Percentiles rank a stretch among this genome's conserved stretches.
Conservation (phyloP, 192 early-diverging fungal genomes). For the Backusella liffmaniae region DNA sequence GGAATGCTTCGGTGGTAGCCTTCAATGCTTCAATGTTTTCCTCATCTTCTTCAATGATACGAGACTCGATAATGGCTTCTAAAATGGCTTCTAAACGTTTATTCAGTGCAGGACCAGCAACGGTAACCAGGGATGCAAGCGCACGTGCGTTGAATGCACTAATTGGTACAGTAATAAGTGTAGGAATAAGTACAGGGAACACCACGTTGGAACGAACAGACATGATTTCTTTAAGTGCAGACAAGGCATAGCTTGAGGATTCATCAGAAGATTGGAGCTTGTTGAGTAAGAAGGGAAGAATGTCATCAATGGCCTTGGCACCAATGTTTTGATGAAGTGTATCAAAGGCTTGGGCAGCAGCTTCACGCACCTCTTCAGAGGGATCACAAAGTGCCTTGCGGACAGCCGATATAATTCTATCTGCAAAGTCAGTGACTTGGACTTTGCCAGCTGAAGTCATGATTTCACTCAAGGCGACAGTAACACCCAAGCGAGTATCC, state of each 20-base stretch:
- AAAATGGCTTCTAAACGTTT: slow-evolving; percentile 80
- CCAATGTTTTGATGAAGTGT: slow-evolving; percentile 90
- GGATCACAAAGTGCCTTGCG: slow-evolving; percentile 83
- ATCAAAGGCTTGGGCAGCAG: slow-evolving; percentile 95
- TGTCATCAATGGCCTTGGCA: slow-evolving; percentile 88
- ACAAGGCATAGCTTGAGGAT: slow-evolving; percentile 75
- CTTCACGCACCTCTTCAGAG: slow-evolving; percentile 84
- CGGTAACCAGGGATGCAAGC: slow-evolving; percentile 83
- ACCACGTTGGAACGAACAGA: slow-evolving; percentile 94
- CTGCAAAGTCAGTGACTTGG: slow-evolving; percentile 82
- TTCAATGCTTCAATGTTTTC: slow-evolving; percentile 64
- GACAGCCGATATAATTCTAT: slow-evolving; percentile 81
- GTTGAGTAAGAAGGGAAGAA: slow-evolving; percentile 87
- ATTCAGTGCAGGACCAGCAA: slow-evolving; percentile 85
- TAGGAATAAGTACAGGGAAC: slow-evolving; percentile 98
- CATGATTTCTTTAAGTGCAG: slow-evolving; percentile 97
- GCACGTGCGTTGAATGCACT: slow-evolving; percentile 91
- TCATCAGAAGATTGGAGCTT: slow-evolving; percentile 63
- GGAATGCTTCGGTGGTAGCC: slow-evolving; percentile 70
- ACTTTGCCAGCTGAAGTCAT: slow-evolving; percentile 81
- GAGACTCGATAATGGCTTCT: slow-evolving; percentile 75
- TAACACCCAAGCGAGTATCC: slow-evolving; percentile 87
- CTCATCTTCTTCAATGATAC: slow-evolving; percentile 65
- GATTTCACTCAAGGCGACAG: slow-evolving; percentile 90
- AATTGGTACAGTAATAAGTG: slow-evolving; percentile 85